A percentile compares a stretch with the other conserved stretches of the same genome.
Conservation (phyloP, 2,329 filamentous ascomycete species). For the Pseudogymnoascus sp. region DNA sequence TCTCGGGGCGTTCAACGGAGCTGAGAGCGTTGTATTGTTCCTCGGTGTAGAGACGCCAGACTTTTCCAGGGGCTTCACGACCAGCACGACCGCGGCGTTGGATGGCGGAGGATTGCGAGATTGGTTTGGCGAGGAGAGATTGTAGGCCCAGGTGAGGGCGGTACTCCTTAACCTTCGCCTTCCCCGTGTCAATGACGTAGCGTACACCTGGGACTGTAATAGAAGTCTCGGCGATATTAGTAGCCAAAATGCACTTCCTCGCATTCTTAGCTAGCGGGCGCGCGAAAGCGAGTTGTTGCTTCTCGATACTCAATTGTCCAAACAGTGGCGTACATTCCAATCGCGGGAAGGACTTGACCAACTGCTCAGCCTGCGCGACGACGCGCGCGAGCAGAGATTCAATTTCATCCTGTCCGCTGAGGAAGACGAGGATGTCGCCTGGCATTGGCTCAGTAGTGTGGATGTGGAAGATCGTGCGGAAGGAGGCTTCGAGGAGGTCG, state of each 20-base stretch:
- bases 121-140: slow-evolving; percentile 80
- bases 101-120: slow-evolving; percentile 88
- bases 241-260: slow-evolving; percentile 83
- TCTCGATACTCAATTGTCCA: slow-evolving; percentile 78
- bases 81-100: slow-evolving; percentile 89
- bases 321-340: slow-evolving; percentile 73
- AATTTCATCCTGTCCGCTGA: slow-evolving; percentile 90
- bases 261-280: slow-evolving; percentile 64
- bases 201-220: slow-evolving; percentile 91
- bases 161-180: slow-evolving; percentile 91
- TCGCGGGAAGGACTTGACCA: slow-evolving; percentile 69
- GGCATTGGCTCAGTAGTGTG: slow-evolving; percentile 85
- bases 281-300: slow-evolving; percentile 80
- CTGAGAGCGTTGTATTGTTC: slow-evolving; percentile 62
- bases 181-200: slow-evolving; percentile 87
- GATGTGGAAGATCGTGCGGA: slow-evolving; percentile 78
- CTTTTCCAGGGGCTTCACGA: slow-evolving; percentile 84
- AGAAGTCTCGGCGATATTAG: slow-evolving; percentile 98
- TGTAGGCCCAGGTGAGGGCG: slow-evolving; percentile 79
- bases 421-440: slow-evolving; percentile 85
- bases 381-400: slow-evolving; percentile 73
- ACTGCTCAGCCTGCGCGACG: slow-evolving; percentile 66
- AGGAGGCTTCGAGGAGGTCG: slow-evolving; percentile 73
- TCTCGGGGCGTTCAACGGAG: slow-evolving; percentile 76
- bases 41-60: slow-evolving; percentile 82